A percentile compares a stretch with the other conserved stretches of the same genome.
Evolutionary conservation across 1,284 basidiomycete species (phyloP).

Genomic region (Naganishia liquefaciens): DNA sequence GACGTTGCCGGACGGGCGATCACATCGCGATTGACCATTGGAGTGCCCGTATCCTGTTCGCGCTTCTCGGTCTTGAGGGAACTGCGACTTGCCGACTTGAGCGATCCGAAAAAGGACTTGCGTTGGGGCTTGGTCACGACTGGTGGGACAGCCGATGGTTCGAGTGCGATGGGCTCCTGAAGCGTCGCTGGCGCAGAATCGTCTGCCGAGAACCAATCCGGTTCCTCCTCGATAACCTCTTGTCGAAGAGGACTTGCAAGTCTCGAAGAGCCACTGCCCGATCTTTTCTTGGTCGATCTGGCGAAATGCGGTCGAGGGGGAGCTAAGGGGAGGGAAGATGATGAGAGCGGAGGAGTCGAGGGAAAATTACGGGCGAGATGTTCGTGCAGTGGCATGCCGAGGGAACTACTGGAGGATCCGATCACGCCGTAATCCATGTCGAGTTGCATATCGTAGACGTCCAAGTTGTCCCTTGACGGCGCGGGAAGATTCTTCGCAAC

Average conservation of each 20-base stretch:
- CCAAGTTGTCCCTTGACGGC: conserved; percentile 20
- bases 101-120: conserved; percentile 11
- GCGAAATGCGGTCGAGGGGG: conserved; percentile 34
- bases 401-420: conserved; percentile 6
- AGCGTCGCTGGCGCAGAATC: neutral
- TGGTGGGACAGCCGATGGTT: neutral
- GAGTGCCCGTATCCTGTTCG: conserved; percentile 5
- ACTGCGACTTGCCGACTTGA: conserved; percentile 4
- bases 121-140: conserved; percentile 3
- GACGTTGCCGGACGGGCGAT: conserved; percentile 10
- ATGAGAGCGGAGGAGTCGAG: conserved; percentile 28
- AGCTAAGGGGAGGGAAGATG: conserved; percentile 24
- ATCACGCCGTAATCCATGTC: conserved; percentile 13
- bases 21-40: conserved; percentile 16
- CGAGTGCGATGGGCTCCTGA: neutral
- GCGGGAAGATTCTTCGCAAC: conserved; percentile 29
- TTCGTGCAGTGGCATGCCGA: conserved; percentile 30
- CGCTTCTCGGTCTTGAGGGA: conserved; percentile 10
- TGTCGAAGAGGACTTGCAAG: conserved; percentile 32
- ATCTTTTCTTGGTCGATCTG: conserved; percentile 19
- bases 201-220: conserved; percentile 3
- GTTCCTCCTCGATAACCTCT: conserved; percentile 33
- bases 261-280: conserved; percentile 23
- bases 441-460: conserved; percentile 31
- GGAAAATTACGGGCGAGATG: conserved; percentile 27